Evolutionary conservation across 2,329 filamentous ascomycete genomes (phyloP).

Genomic region (Fusarium sp.): DNA sequence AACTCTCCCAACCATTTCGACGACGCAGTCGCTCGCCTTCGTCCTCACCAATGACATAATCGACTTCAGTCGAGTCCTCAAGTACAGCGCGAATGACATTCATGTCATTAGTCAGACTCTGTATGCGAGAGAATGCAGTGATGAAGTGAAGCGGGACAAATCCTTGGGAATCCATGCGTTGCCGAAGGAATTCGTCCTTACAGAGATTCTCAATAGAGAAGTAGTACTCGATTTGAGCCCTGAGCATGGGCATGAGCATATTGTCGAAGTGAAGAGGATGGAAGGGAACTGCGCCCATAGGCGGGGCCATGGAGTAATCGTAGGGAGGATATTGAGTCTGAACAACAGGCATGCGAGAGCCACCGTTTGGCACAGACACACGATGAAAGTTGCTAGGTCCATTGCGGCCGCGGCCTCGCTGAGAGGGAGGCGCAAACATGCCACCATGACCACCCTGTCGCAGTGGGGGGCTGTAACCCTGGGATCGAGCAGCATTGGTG

Average conservation of each 20-base stretch:
- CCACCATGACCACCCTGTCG: constrained; percentile 57
- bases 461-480: constrained; percentile 61
- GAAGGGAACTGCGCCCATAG: constrained; percentile 56
- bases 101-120: constrained; percentile 66
- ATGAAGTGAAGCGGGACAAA: constrained; percentile 87
- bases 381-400: constrained; percentile 55
- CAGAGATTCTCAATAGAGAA: constrained; percentile 96
- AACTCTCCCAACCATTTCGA: constrained; percentile 82
- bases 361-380: constrained; percentile 57
- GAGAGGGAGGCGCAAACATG: constrained; percentile 52
- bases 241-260: constrained; percentile 58
- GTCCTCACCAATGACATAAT: constrained; percentile 81
- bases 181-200: constrained; percentile 90
- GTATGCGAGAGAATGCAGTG: constrained; percentile 83
- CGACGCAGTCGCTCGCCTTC: constrained; percentile 82
- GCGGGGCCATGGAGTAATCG: constrained; percentile 57
- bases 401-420: constrained; percentile 55
- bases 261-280: constrained; percentile 68
- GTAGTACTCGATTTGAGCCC: constrained; percentile 84
- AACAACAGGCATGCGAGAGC: constrained; percentile 54
- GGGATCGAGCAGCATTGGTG: constrained; percentile 51
- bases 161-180: constrained; percentile 94
- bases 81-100: constrained; percentile 82
- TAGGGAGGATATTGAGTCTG: constrained; percentile 55
- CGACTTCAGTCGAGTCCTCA: constrained; percentile 77